Evolutionary conservation across 345 rosid species (phyloP).

Genomic region (Cardiospermum halicacabum): DNA sequence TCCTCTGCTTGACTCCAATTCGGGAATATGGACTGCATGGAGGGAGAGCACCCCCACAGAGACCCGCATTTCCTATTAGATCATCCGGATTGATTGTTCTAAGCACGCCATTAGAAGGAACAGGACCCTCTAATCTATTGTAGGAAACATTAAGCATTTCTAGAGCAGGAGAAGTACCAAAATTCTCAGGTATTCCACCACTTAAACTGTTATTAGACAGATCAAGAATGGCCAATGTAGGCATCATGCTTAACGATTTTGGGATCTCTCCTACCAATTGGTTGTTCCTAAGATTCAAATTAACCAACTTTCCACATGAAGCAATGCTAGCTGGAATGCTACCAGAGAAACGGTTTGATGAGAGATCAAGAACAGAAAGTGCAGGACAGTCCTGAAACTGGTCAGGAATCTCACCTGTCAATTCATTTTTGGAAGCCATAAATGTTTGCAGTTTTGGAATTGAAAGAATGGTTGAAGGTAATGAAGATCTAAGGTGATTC

Average conservation of each 20-base stretch:
- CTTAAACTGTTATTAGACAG: slow-evolving; percentile 75
- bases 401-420: slow-evolving; percentile 79
- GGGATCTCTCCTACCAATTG: slow-evolving; percentile 70
- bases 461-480: slow-evolving; percentile 77
- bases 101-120: slow-evolving; percentile 71
- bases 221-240: slow-evolving; percentile 80
- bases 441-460: slow-evolving; percentile 70
- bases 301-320: slow-evolving; percentile 74
- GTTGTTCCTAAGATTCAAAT: slow-evolving; percentile 62
- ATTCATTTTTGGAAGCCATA: slow-evolving; percentile 49
- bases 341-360: slow-evolving; percentile 67
- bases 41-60: slow-evolving; percentile 75
- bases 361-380: slow-evolving; percentile 76
- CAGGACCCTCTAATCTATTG: slow-evolving; percentile 78
- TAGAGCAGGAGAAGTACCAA: slow-evolving; percentile 76
- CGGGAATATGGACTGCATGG: slow-evolving; percentile 52
- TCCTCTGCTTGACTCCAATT: slow-evolving; percentile 29
- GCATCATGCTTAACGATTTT: slow-evolving; percentile 59
- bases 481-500: slow-evolving; percentile 56
- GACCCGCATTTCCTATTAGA: slow-evolving; percentile 64
- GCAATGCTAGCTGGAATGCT: slow-evolving; percentile 76
- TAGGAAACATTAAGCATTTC: slow-evolving; percentile 77
- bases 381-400: slow-evolving; percentile 92
- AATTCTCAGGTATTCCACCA: slow-evolving; percentile 67
- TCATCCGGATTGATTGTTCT: slow-evolving; percentile 76